Conservation (phyloP, 805 yeast genomes). For the Cyberlindnera xylosilytica region DNA sequence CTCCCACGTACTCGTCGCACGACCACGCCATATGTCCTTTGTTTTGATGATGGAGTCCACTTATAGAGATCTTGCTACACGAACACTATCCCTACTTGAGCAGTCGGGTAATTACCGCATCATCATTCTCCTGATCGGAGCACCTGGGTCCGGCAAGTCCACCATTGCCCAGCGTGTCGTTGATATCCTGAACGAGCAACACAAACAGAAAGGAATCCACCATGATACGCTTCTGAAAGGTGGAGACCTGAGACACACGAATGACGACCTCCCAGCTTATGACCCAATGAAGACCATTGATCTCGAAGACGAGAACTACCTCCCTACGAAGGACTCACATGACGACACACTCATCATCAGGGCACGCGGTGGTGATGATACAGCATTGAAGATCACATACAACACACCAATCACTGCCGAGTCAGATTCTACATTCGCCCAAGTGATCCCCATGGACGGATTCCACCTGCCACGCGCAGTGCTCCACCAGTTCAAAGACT, state of each 20-base stretch:
- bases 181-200: conserved; percentile 34
- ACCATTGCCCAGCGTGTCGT: conserved; percentile 54
- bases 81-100: conserved; percentile 29
- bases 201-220: conserved; percentile 15
- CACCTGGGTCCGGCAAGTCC: conserved; percentile 86
- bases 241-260: conserved; percentile 5
- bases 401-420: neutral
- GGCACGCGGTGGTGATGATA: conserved; percentile 27
- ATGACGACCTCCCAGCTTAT: conserved; percentile 13
- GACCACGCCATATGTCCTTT: conserved; percentile 11
- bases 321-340: conserved; percentile 13
- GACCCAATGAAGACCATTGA: conserved; percentile 8
- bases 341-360: conserved; percentile 16
- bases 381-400: conserved; percentile 19
- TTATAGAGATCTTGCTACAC: conserved; percentile 29
- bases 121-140: conserved; percentile 62
- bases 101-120: conserved; percentile 39
- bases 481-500: conserved; percentile 48
- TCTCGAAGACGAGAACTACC: conserved; percentile 21
- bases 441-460: conserved; percentile 71
- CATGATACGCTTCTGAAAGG: conserved; percentile 2
- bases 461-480: conserved; percentile 58
- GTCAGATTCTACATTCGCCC: conserved; percentile 31
- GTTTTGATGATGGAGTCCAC: conserved; percentile 29
- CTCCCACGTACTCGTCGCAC: no score